Percentiles rank a stretch among this genome's conserved stretches.
These are phyloP conservation scores for Leccinum fallax DNA, from an alignment of 1,284 basidiomycete species.

Conservation along the genomic window DNA sequence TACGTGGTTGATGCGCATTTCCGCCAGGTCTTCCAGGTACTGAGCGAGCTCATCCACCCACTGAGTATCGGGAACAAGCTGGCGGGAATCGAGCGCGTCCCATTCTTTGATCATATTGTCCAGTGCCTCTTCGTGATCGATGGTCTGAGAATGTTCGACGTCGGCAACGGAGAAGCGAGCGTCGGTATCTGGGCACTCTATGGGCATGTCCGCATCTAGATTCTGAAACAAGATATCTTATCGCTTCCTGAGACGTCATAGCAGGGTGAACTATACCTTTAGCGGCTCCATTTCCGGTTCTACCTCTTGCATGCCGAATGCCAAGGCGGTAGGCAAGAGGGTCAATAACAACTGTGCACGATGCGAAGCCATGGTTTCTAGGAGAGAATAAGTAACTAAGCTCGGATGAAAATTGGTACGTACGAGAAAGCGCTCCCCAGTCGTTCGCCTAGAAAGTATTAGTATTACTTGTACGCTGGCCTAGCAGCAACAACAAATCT, in stretches of 20 bases:
- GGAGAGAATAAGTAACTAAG: background rate
- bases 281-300: slow-evolving; percentile 48
- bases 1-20: slow-evolving; percentile 48
- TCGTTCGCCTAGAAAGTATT: slow-evolving; percentile 50
- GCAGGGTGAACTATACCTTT: slow-evolving; percentile 39
- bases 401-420: background rate
- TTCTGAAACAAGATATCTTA: slow-evolving; percentile 34
- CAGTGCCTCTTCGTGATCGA: slow-evolving; percentile 33
- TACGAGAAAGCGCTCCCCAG: slow-evolving; percentile 64
- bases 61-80: slow-evolving; percentile 40
- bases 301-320: slow-evolving; percentile 47
- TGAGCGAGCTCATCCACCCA: slow-evolving; percentile 44
- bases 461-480: background rate
- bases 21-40: slow-evolving; percentile 43
- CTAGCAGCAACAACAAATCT: background rate
- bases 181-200: slow-evolving; percentile 39
- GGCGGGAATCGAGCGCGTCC: slow-evolving; percentile 35
- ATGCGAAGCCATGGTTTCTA: slow-evolving; percentile 60
- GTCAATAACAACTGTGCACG: slow-evolving; percentile 47
- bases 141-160: slow-evolving; percentile 20
- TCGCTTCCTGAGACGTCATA: background rate
- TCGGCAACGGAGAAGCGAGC: slow-evolving; percentile 42
- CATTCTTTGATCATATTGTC: slow-evolving; percentile 36
- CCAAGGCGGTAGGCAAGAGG: slow-evolving; percentile 47
- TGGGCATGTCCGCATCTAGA: slow-evolving; percentile 46